These are phyloP conservation scores for Globisporangium acanthophoron DNA, from an alignment of 352 stramenopile genomes.

Conservation along the genomic window DNA sequence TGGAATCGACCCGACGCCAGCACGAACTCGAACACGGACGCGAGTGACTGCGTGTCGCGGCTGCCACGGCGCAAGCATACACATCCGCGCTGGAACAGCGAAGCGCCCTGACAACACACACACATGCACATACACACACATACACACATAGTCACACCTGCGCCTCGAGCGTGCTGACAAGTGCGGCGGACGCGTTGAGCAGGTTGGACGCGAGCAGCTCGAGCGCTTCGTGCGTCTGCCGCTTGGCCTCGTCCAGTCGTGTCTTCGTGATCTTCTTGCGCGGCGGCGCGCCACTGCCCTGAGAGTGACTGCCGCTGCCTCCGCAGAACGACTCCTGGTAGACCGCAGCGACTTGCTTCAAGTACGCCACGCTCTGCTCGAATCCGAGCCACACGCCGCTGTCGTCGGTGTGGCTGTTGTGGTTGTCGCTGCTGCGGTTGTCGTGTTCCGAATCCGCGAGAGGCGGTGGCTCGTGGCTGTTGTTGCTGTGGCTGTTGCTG, in stretches of 20 bases:
- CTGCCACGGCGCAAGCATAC: conserved; percentile 32
- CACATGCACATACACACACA: not conserved
- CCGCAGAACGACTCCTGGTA: conserved; percentile 42
- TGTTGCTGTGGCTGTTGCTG: conserved; percentile 6
- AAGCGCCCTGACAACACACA: conserved; percentile 31
- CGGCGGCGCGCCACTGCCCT: too few relatives aligned
- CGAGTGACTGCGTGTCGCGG: conserved; percentile 16
- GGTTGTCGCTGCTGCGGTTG: too few relatives aligned
- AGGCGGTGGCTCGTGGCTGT: too few relatives aligned
- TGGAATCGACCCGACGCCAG: conserved; percentile 20
- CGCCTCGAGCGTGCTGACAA: conserved; percentile 31
- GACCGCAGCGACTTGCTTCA: conserved; percentile 36
- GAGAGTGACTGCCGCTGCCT: not conserved
- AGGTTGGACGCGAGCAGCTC: conserved; percentile 58
- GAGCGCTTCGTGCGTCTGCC: conserved; percentile 43
- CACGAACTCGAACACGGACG: conserved; percentile 16
- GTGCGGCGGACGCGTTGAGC: conserved; percentile 34
- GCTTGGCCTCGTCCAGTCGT: conserved; percentile 37
- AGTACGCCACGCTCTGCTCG: conserved; percentile 48
- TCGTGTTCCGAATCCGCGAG: too few relatives aligned
- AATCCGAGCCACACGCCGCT: conserved; percentile 40
- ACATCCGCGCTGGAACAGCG: conserved; percentile 52
- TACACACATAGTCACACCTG: conserved; percentile 17
- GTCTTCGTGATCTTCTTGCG: conserved; percentile 25
- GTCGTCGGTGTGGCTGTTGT: not conserved